phyloP scores from a whole-genome alignment of 352 stramenopile genomes.

The Pythium rhizo-oryzae region DNA sequence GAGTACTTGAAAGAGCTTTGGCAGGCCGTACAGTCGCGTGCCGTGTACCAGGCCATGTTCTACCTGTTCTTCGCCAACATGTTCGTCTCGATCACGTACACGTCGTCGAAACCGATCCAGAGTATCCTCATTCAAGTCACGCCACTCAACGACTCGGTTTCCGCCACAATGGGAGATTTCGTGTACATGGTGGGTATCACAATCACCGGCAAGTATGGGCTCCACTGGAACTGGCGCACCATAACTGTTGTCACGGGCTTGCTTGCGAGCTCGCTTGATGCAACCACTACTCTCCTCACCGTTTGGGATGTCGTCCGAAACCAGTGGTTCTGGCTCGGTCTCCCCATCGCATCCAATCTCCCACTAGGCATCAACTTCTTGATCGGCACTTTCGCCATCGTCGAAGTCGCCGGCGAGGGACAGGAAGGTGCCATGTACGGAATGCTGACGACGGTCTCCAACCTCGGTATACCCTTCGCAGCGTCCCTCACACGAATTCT shows the following conservation, averaged over 20 bases:
- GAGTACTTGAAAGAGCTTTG: constrained; percentile 36
- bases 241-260: constrained; percentile 31
- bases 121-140: constrained; percentile 34
- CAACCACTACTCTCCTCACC: constrained; percentile 23
- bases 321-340: constrained; percentile 27
- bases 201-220: constrained; percentile 25
- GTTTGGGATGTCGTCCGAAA: constrained; percentile 37
- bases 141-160: constrained; percentile 43
- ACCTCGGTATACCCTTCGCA: constrained; percentile 38
- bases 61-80: constrained; percentile 46
- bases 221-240: constrained; percentile 20
- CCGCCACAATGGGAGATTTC: constrained; percentile 30
- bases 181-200: constrained; percentile 32
- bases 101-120: constrained; percentile 32
- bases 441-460: constrained; percentile 42
- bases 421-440: constrained; percentile 47
- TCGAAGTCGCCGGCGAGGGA: constrained; percentile 43
- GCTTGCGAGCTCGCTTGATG: constrained; percentile 23
- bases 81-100: constrained; percentile 39
- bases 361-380: constrained; percentile 39
- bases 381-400: constrained; percentile 15
- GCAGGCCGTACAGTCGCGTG: constrained; percentile 35
- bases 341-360: constrained; percentile 33
- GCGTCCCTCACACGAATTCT: constrained; percentile 36
- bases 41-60: constrained; percentile 48